Evolutionary conservation across 805 yeast species (phyloP).

Genomic region (Starmera amethionina): DNA sequence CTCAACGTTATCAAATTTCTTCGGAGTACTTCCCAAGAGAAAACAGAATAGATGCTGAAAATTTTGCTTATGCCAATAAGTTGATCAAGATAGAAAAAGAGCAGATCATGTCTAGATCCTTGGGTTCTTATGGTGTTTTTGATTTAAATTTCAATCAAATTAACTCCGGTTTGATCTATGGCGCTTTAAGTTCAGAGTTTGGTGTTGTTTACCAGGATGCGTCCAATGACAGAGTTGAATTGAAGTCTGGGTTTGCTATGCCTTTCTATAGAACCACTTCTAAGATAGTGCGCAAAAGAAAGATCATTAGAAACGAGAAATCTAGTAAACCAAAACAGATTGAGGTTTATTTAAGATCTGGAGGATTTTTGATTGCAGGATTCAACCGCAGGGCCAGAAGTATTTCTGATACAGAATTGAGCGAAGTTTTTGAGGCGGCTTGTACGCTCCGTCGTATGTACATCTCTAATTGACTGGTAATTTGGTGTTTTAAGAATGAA

Average conservation of each 20-base stretch:
- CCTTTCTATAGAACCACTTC: slow-evolving; percentile 38
- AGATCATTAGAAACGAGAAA: slow-evolving; percentile 11
- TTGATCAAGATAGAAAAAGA: slow-evolving; percentile 28
- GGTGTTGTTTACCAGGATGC: slow-evolving; percentile 35
- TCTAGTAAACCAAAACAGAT: slow-evolving; percentile 11
- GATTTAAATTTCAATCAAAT: slow-evolving; percentile 22
- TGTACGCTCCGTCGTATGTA: slow-evolving; percentile 39
- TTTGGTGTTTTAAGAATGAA: neutral
- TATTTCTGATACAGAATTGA: slow-evolving; percentile 28
- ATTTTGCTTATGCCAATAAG: slow-evolving; percentile 28
- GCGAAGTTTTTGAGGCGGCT: slow-evolving; percentile 35
- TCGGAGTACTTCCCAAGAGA: slow-evolving; percentile 34
- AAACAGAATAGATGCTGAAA: slow-evolving; percentile 34
- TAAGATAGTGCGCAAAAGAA: slow-evolving; percentile 31
- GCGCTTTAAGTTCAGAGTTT: slow-evolving; percentile 39
- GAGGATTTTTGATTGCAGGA: slow-evolving; percentile 41
- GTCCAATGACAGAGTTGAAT: slow-evolving; percentile 19
- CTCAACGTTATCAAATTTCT: slow-evolving; percentile 34
- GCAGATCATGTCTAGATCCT: slow-evolving; percentile 31
- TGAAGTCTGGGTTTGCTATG: slow-evolving; percentile 41
- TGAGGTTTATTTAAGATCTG: slow-evolving; percentile 38
- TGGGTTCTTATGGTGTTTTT: slow-evolving; percentile 31
- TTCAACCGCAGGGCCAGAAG: slow-evolving; percentile 26
- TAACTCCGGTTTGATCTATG: slow-evolving; percentile 25
- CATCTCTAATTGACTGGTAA: slow-evolving; percentile 7